Evolutionary conservation across 2,329 filamentous ascomycete species (phyloP).

Genomic region (Aureobasidium sp.): DNA sequence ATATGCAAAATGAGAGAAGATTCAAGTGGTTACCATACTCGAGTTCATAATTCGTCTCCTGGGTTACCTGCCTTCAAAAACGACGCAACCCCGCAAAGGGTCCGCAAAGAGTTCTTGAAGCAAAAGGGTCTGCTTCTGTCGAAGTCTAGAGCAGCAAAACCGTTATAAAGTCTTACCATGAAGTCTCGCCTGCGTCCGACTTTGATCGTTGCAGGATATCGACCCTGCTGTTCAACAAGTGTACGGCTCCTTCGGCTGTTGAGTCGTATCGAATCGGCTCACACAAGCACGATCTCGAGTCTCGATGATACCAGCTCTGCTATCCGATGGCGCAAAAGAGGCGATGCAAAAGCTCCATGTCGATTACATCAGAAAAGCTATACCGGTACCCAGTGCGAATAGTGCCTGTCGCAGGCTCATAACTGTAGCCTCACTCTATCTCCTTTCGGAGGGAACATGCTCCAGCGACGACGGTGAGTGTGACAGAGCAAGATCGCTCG

Average conservation of each 20-base stretch:
- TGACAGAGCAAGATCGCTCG: too few species aligned
- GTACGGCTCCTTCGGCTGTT: background rate
- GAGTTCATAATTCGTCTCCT: background rate
- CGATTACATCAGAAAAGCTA: too few species aligned
- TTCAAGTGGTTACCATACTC: too few species aligned
- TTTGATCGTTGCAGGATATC: background rate
- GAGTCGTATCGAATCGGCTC: background rate
- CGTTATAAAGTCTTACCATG: background rate
- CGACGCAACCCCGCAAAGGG: background rate
- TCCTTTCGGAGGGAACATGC: too few species aligned
- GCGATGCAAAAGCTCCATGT: background rate
- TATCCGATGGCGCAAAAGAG: background rate
- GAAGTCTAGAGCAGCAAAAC: background rate
- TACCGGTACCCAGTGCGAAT: too few species aligned
- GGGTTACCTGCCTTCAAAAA: background rate
- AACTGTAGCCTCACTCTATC: too few species aligned
- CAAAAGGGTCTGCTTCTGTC: background rate
- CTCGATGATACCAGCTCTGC: background rate
- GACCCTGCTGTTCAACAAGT: background rate
- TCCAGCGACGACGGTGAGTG: too few species aligned
- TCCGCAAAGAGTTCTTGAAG: background rate
- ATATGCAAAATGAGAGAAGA: background rate
- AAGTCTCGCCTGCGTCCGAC: background rate
- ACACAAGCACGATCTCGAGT: background rate
- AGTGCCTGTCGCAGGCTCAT: too few species aligned